Evolutionary conservation across 768 basidiomycete species (phyloP).

Genomic region (Polyporus arcularius): DNA sequence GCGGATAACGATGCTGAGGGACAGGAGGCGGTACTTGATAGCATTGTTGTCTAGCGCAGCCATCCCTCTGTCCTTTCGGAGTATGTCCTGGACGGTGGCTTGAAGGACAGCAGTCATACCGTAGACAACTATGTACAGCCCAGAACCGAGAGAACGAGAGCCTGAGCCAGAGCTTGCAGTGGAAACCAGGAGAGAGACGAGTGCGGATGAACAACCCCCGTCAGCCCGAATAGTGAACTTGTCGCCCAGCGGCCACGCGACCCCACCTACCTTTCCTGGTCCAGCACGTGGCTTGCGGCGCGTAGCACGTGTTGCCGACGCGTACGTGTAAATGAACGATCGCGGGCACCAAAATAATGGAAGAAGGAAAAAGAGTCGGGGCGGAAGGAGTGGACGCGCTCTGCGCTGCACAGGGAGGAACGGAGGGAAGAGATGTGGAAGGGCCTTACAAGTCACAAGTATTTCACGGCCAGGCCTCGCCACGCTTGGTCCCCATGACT

Average conservation of each 20-base stretch:
- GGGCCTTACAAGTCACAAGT: too few species aligned
- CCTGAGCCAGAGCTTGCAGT: slow-evolving; percentile 13
- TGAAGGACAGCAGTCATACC: slow-evolving; percentile 57
- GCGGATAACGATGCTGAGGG: slow-evolving; percentile 12
- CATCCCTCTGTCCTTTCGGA: slow-evolving; percentile 62
- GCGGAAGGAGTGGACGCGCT: too few species aligned
- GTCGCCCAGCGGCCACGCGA: slow-evolving; percentile 26
- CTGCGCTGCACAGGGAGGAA: neutral
- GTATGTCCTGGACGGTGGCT: slow-evolving; percentile 45
- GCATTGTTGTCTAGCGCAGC: slow-evolving; percentile 63
- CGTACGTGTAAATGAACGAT: neutral
- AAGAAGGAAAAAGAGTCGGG: too few species aligned
- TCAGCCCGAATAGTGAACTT: slow-evolving; percentile 25
- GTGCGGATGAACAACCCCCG: slow-evolving; percentile 22
- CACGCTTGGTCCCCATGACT: too few species aligned
- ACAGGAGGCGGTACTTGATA: slow-evolving; percentile 47
- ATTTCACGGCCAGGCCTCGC: too few species aligned
- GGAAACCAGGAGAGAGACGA: slow-evolving; percentile 12
- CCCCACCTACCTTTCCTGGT: slow-evolving; percentile 19
- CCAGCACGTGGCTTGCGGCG: slow-evolving; percentile 4
- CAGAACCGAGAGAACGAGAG: slow-evolving; percentile 11
- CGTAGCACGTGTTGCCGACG: slow-evolving; percentile 14
- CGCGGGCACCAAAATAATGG: too few species aligned
- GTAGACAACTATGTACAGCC: slow-evolving; percentile 20
- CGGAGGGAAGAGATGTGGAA: neutral